phyloP scores from a whole-genome alignment of 2,329 filamentous ascomycete species.

The Paraconiothyrium sp. region DNA sequence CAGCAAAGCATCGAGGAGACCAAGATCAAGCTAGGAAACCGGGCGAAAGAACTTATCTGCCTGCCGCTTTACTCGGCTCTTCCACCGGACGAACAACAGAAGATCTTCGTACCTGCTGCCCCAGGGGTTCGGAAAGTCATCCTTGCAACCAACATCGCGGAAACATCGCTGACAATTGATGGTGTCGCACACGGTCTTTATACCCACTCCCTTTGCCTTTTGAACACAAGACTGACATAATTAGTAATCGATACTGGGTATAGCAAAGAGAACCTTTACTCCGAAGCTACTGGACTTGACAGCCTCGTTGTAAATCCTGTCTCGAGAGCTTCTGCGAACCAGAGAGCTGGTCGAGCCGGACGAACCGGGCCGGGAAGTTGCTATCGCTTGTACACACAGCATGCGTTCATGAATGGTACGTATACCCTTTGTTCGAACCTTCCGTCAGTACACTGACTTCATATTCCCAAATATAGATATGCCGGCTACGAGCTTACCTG shows the following conservation, averaged over 20 bases:
- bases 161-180: conserved; percentile 94
- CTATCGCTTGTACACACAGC: conserved; percentile 91
- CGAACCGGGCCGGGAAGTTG: conserved; percentile 92
- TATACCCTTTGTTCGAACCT: too few species aligned
- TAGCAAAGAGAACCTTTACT: conserved; percentile 95
- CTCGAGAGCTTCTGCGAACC: conserved; percentile 90
- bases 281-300: conserved; percentile 90
- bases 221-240: too few species aligned
- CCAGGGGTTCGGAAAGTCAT: conserved; percentile 88
- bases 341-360: conserved; percentile 90
- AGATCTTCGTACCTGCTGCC: conserved; percentile 94
- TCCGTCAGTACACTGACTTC: too few species aligned
- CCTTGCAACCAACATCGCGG: conserved; percentile 94
- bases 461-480: too few species aligned
- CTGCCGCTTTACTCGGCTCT: conserved; percentile 95
- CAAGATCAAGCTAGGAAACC: conserved; percentile 72
- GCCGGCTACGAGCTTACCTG: conserved; percentile 77
- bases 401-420: conserved; percentile 77
- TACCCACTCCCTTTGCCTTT: too few species aligned
- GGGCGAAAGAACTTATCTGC: conserved; percentile 83
- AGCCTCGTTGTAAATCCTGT: conserved; percentile 90
- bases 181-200: conserved; percentile 77
- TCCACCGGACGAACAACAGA: conserved; percentile 87
- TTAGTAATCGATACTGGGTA: conserved; percentile 90
- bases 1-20: conserved; percentile 77